phyloP scores from a whole-genome alignment of 106 monocot species.

The Dendrobium nobile region DNA sequence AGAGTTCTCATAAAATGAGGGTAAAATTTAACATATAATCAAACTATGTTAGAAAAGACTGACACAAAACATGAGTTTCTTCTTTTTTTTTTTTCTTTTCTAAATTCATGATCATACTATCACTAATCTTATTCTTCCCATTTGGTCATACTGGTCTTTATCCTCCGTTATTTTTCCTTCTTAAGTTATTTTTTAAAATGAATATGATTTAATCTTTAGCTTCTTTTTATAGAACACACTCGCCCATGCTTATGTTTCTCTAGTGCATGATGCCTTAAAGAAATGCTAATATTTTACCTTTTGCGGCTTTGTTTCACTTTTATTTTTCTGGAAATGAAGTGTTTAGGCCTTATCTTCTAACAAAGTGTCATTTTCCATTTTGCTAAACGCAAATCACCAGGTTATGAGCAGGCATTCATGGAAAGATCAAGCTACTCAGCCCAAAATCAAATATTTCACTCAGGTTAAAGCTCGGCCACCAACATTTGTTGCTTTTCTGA shows the following conservation, averaged over 20 bases:
- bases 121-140: no score
- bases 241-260: no score
- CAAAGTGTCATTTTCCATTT: neutral
- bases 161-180: neutral
- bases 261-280: no score
- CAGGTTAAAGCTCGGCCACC: conserved; percentile 96
- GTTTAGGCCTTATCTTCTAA: neutral
- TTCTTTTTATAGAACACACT: neutral
- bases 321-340: neutral
- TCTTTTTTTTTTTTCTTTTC: no score
- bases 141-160: no score
- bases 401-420: conserved; percentile 99
- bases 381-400: conserved; percentile 22
- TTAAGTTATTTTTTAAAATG: neutral
- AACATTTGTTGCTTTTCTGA: conserved; percentile 86
- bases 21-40: no score
- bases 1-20: no score
- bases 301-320: neutral
- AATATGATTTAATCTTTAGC: neutral
- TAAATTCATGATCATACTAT: no score
- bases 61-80: no score
- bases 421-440: conserved; percentile 80
- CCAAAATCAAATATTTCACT: conserved; percentile 91
- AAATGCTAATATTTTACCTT: neutral
- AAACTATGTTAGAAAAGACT: no score